Conservation (phyloP, 345 rosid species). For the Eucalyptus sideroxylon region DNA sequence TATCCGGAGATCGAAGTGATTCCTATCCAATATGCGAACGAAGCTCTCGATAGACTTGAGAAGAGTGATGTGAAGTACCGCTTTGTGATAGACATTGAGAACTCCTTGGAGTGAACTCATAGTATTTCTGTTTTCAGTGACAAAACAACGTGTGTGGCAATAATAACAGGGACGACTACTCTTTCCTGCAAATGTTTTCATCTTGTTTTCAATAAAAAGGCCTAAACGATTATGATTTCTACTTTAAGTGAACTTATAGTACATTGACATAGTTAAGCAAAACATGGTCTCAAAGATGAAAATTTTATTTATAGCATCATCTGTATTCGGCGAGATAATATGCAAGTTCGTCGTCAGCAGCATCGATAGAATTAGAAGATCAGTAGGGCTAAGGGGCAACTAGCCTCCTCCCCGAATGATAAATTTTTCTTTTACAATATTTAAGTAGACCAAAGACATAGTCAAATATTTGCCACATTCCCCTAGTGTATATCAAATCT, state of each 20-base stretch:
- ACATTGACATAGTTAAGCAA: not conserved
- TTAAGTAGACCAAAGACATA: not conserved
- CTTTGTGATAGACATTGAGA: constrained; percentile 18
- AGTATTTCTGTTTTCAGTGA: not conserved
- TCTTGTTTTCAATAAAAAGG: not conserved
- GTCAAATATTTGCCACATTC: not conserved
- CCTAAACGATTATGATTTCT: not conserved
- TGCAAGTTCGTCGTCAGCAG: not conserved
- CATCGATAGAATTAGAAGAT: not conserved
- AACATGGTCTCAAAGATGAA: not conserved
- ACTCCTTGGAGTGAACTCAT: constrained; percentile 8
- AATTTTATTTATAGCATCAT: not conserved
- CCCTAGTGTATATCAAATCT: not conserved
- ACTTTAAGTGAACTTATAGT: not conserved
- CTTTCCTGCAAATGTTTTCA: not conserved
- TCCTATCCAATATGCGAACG: constrained; percentile 15
- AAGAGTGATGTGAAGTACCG: constrained; percentile 19
- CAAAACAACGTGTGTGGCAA: not conserved
- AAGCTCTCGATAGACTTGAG: constrained; percentile 16
- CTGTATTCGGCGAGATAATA: not conserved
- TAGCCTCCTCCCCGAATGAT: not conserved
- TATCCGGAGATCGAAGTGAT: constrained; percentile 12
- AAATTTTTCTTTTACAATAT: not conserved
- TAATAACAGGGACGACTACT: not conserved
- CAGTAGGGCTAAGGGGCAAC: not conserved